Percentiles rank a stretch among this genome's conserved stretches.
phyloP scores from a whole-genome alignment of 257 asterid species.

The Scutellaria baicalensis region DNA sequence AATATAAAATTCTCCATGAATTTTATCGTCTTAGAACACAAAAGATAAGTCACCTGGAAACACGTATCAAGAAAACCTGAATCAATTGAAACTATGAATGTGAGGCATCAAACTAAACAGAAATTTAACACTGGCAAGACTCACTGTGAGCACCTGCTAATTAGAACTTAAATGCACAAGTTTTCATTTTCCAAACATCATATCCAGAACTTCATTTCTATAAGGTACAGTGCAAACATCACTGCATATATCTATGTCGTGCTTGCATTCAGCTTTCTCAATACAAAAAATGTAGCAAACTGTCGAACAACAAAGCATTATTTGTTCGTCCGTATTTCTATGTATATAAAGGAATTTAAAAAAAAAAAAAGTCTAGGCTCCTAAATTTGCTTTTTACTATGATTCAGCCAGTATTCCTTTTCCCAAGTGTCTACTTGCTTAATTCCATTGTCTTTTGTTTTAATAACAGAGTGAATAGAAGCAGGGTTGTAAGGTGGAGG shows the following conservation, averaged over 20 bases:
- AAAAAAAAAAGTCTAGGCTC: neutral
- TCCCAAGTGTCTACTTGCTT: conserved; percentile 70
- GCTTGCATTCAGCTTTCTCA: neutral
- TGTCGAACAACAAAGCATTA: neutral
- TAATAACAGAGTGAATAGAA: conserved; percentile 39
- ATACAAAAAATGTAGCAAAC: neutral
- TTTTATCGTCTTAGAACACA: too few relatives aligned
- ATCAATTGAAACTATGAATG: too few relatives aligned
- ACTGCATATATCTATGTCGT: neutral
- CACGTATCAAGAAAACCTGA: too few relatives aligned
- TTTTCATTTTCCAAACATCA: neutral
- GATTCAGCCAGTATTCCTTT: conserved; percentile 45
- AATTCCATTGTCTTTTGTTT: conserved; percentile 25
- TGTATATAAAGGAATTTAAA: neutral
- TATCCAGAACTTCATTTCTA: neutral
- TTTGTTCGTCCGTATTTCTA: neutral
- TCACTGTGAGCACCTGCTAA: too few relatives aligned
- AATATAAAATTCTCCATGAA: too few relatives aligned
- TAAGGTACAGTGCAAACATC: neutral
- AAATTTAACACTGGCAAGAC: too few relatives aligned
- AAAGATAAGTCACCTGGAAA: too few relatives aligned
- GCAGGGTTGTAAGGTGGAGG: conserved; percentile 66
- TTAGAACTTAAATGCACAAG: neutral
- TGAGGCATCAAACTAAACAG: too few relatives aligned
- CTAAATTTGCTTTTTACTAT: conserved; percentile 18